A percentile compares a stretch with the other conserved stretches of the same genome.
Conservation (phyloP, 2,329 filamentous ascomycete genomes). For the Rutstroemia sp. region DNA sequence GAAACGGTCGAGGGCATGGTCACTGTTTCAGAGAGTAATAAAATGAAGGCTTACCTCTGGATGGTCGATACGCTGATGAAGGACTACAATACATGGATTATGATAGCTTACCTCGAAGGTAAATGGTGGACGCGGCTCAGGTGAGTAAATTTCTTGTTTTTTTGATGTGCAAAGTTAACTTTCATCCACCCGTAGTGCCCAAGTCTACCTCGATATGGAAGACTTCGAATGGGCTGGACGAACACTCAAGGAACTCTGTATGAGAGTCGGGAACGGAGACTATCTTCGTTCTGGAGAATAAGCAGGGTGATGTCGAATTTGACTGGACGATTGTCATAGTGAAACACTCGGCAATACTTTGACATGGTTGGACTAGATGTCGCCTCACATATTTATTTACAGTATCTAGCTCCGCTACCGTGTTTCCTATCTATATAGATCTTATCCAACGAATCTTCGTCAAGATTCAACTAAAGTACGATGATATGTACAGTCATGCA, state of each 20-base stretch:
- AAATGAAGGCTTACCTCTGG: constrained; percentile 47
- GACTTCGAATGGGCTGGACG: constrained; percentile 68
- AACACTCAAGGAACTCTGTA: constrained; percentile 38
- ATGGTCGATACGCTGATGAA: constrained; percentile 44
- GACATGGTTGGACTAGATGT: background rate
- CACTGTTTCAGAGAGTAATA: constrained; percentile 26
- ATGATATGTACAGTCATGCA: no score
- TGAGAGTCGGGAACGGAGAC: constrained; percentile 38
- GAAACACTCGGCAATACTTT: background rate
- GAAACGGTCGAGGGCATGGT: constrained; percentile 22
- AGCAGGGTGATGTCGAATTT: background rate
- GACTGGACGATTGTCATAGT: background rate
- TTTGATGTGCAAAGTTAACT: background rate
- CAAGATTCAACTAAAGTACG: no score
- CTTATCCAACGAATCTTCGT: no score
- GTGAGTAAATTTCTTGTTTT: background rate
- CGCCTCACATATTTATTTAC: no score
- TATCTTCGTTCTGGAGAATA: constrained; percentile 10
- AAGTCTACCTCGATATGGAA: constrained; percentile 72
- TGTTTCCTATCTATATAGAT: no score
- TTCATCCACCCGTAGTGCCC: constrained; percentile 46
- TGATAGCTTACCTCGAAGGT: constrained; percentile 52
- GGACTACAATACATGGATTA: constrained; percentile 66
- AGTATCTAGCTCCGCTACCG: no score
- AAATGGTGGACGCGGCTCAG: constrained; percentile 60